Percentiles rank a stretch among this genome's conserved stretches.
These are phyloP conservation scores for Podila horticola DNA, from an alignment of 192 early-diverging fungal genomes.

Conservation along the genomic window DNA sequence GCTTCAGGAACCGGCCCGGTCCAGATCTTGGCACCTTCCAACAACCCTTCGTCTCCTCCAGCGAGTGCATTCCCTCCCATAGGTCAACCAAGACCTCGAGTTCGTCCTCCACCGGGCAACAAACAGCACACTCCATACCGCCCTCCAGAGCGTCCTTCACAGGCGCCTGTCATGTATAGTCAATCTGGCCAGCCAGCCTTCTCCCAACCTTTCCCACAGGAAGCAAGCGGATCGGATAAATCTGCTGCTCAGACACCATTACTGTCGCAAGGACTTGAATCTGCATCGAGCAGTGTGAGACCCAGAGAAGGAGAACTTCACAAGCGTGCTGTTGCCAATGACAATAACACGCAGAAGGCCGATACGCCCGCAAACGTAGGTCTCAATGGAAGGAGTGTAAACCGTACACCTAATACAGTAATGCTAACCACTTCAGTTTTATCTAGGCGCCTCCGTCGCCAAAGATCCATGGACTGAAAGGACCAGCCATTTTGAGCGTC, in stretches of 20 bases:
- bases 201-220: conserved; percentile 31
- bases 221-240: conserved; percentile 2
- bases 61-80: conserved; percentile 35
- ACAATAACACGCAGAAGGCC: conserved; percentile 18
- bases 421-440: not conserved
- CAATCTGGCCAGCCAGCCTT: conserved; percentile 38
- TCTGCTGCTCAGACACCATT: conserved; percentile 11
- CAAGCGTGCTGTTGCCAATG: conserved; percentile 23
- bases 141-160: conserved; percentile 48
- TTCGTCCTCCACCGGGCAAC: conserved; percentile 41
- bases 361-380: not conserved
- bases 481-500: conserved; percentile 37
- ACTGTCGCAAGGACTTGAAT: conserved; percentile 21
- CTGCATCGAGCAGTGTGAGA: conserved; percentile 36
- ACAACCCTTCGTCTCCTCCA: conserved; percentile 46
- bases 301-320: conserved; percentile 34
- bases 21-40: conserved; percentile 22
- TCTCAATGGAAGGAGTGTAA: too few species aligned
- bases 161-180: conserved; percentile 50
- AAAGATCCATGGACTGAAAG: conserved; percentile 40
- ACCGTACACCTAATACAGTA: too few species aligned
- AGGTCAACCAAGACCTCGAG: conserved; percentile 19
- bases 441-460: conserved; percentile 39
- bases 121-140: conserved; percentile 31
- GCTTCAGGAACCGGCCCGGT: conserved; percentile 18